Evolutionary conservation across 225 moss, liverwort and hornwort species (phyloP).

Genomic region (Pseudoscleropodium purum): DNA sequence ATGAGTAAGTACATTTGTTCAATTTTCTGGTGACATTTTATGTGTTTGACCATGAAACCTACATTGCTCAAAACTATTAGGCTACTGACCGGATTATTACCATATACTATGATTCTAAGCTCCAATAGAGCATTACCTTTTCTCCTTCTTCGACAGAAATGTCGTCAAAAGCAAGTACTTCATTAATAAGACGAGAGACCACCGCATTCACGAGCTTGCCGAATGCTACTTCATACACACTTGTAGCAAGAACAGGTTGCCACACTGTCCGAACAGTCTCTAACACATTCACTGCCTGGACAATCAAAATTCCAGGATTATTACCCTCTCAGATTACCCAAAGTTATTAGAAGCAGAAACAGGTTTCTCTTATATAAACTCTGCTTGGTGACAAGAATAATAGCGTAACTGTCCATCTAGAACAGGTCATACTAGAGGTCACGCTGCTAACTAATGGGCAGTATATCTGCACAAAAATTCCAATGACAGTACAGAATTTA

Average conservation of each 20-base stretch:
- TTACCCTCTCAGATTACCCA: not conserved
- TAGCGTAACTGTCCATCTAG: not conserved
- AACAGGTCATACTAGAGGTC: not conserved
- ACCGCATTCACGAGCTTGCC: constrained; percentile 64
- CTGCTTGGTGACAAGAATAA: not conserved
- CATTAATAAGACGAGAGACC: constrained; percentile 47
- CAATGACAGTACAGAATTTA: not conserved
- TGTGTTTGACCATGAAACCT: not conserved
- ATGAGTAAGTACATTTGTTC: not conserved
- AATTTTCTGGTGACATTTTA: not conserved
- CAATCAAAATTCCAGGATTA: not conserved
- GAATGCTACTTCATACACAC: constrained; percentile 33
- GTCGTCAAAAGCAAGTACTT: constrained; percentile 68
- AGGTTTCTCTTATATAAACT: not conserved
- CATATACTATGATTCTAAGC: not conserved
- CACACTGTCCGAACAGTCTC: constrained; percentile 44
- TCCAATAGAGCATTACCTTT: constrained; percentile 39
- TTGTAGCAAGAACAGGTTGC: constrained; percentile 54
- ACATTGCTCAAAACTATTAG: not conserved
- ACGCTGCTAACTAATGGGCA: not conserved
- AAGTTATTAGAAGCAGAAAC: not conserved
- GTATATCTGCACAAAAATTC: not conserved
- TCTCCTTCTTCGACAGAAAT: constrained; percentile 78
- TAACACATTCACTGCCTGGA: constrained; percentile 42
- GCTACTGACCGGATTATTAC: not conserved